Evolutionary conservation across 371 early-diverging fungal species (phyloP), one percentile per base, ranked within the genome.

Genomic region (Mycotypha africana): DNA sequence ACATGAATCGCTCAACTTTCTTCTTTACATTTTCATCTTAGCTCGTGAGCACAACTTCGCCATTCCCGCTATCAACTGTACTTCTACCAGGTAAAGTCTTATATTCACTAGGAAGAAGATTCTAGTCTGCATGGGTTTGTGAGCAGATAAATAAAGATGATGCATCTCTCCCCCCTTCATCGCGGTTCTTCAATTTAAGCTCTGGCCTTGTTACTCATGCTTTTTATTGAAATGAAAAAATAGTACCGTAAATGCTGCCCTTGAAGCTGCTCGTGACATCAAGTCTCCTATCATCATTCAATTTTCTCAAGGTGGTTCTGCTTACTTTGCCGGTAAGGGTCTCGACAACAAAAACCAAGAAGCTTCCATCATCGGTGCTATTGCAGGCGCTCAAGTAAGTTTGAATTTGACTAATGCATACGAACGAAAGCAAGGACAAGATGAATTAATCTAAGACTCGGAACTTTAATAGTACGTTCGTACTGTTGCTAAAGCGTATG

Each of bases 61-160:
- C 55, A 93, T 93, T 65, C 92, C 93, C 46, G 92, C 93, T 41
- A 84, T 93, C 75, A 93, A 93, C 81, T 90, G 91, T 81, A 92
- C 91, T 54, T 85, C 89, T 36, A 86, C 92, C 37, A 90, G 70
- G 70, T 70, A 66, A 51, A 30, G 36, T 24, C 7, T 44, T n/a
- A n/a, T n/a, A n/a, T n/a, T n/a, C n/a, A n/a, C n/a, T n/a, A n/a
- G n/a, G n/a, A n/a, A n/a, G n/a, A n/a, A n/a, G n/a, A n/a, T n/a
- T n/a, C n/a, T n/a, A n/a, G n/a, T n/a, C n/a, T n/a, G n/a, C n/a
- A n/a, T n/a, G n/a, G n/a, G n/a, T n/a, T n/a, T n/a, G n/a, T n/a
- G n/a, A n/a, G n/a, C n/a, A n/a, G n/a, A n/a, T n/a, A n/a, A n/a
- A n/a, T n/a, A n/a, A n/a, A n/a, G n/a, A n/a, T n/a, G n/a, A n/a